Conservation (phyloP, 345 rosid genomes). For the Gossypium thurberi region DNA sequence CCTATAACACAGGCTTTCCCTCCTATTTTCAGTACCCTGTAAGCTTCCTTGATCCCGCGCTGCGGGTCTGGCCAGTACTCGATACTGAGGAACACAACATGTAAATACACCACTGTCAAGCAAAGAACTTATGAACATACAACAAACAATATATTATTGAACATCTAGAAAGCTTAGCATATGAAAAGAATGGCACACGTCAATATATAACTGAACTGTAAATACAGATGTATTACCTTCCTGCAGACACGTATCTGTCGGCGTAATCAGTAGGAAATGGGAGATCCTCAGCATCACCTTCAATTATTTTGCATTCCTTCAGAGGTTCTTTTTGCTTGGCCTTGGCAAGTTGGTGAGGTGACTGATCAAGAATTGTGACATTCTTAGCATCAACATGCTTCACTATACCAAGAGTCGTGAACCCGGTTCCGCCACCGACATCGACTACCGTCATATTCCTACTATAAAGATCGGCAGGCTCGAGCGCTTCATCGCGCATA, state of each 20-base stretch:
- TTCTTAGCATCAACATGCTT: slow-evolving; percentile 94
- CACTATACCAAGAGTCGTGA: slow-evolving; percentile 89
- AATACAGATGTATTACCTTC: slow-evolving; percentile 45
- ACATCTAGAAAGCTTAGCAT: too few species aligned
- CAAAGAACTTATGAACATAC: neutral
- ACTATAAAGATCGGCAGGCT: slow-evolving; percentile 80
- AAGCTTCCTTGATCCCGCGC: slow-evolving; percentile 92
- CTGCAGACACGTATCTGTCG: slow-evolving; percentile 95
- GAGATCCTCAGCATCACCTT: slow-evolving; percentile 95
- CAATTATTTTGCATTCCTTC: slow-evolving; percentile 83
- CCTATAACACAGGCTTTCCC: slow-evolving; percentile 94
- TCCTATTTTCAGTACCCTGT: slow-evolving; percentile 87
- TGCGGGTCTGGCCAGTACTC: slow-evolving; percentile 99
- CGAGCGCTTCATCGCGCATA: slow-evolving; percentile 93
- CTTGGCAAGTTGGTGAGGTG: slow-evolving; percentile 99
- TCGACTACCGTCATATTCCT: slow-evolving; percentile 75
- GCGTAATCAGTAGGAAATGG: slow-evolving; percentile 86
- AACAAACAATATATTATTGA: neutral
- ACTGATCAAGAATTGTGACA: slow-evolving; percentile 92
- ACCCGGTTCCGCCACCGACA: slow-evolving; percentile 98
- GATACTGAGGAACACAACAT: slow-evolving; percentile 40
- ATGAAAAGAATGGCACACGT: neutral
- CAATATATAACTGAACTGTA: neutral
- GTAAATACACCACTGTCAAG: neutral
- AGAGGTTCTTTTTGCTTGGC: slow-evolving; percentile 89